phyloP scores from a whole-genome alignment of 2,329 filamentous ascomycete genomes.

The Plectosphaerella cucumerina region DNA sequence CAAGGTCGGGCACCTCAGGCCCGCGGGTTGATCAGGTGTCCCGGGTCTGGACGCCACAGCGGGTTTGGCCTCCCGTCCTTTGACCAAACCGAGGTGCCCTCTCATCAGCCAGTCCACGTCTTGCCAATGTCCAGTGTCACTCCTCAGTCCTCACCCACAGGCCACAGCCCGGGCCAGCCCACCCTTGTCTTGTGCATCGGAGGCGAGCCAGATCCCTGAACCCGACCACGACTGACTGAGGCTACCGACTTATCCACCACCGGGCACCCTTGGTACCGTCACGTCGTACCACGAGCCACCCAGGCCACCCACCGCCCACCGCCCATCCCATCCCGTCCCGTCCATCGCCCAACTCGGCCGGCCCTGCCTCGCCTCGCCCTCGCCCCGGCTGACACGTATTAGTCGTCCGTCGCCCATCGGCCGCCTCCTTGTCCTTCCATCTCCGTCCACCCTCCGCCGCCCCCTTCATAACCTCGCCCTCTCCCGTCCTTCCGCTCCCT shows the following conservation, averaged over 20 bases:
- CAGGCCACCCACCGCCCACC: slow-evolving; percentile 10
- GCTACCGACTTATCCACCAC: neutral
- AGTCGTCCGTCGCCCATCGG: too few relatives aligned
- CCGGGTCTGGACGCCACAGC: too few relatives aligned
- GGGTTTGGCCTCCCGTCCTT: too few relatives aligned
- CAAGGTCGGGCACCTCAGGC: too few relatives aligned
- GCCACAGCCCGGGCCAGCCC: too few relatives aligned
- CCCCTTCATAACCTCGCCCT: neutral
- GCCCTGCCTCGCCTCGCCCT: slow-evolving; percentile 6
- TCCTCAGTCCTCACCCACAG: too few relatives aligned
- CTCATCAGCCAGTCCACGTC: too few relatives aligned
- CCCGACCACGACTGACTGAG: neutral
- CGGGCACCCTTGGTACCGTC: neutral
- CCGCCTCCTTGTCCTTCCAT: slow-evolving; percentile 6
- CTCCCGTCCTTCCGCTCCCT: neutral
- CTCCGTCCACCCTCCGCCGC: slow-evolving; percentile 3
- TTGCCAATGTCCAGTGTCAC: too few relatives aligned
- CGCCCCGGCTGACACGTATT: slow-evolving; percentile 11
- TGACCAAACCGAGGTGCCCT: too few relatives aligned
- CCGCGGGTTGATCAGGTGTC: too few relatives aligned
- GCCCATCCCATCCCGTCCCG: slow-evolving; percentile 7
- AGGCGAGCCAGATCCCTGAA: neutral
- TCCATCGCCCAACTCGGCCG: slow-evolving; percentile 7
- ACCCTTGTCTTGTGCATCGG: too few relatives aligned
- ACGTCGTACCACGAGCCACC: slow-evolving; percentile 6